Conservation (phyloP, 2,329 filamentous ascomycete genomes). For the Parastagonospora avenae region DNA sequence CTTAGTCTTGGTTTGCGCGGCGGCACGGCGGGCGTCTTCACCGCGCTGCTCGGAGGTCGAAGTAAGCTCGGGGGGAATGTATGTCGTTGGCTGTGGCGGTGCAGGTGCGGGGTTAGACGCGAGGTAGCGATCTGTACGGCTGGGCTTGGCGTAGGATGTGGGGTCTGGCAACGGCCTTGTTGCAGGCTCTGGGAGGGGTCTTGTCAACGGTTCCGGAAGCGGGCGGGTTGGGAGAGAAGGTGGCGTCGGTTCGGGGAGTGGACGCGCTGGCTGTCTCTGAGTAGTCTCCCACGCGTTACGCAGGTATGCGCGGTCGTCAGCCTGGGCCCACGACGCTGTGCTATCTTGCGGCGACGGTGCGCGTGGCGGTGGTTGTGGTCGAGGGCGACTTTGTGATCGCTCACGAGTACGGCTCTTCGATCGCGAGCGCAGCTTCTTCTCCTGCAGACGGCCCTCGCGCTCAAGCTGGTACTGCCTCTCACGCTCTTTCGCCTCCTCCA, state of each 20-base stretch:
- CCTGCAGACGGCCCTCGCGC: slow-evolving; percentile 58
- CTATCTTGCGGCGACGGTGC: slow-evolving; percentile 53
- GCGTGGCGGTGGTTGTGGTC: slow-evolving; percentile 42
- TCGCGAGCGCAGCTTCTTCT: slow-evolving; percentile 44
- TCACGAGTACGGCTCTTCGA: slow-evolving; percentile 44
- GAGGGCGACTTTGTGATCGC: slow-evolving; percentile 41
- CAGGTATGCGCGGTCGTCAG: slow-evolving; percentile 68
- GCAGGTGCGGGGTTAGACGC: slow-evolving; percentile 60
- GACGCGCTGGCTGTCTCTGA: slow-evolving; percentile 41
- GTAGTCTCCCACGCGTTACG: slow-evolving; percentile 60
- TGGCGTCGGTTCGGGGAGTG: slow-evolving; percentile 38
- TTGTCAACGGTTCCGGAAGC: slow-evolving; percentile 48
- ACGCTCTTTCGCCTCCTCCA: slow-evolving; percentile 70
- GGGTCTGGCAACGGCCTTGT: slow-evolving; percentile 40
- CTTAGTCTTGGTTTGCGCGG: slow-evolving; percentile 65
- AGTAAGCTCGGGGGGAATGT: slow-evolving; percentile 58
- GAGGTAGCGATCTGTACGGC: slow-evolving; percentile 64
- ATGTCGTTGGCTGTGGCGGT: slow-evolving; percentile 47
- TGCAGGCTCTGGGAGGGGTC: slow-evolving; percentile 43
- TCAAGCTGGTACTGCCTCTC: slow-evolving; percentile 68
- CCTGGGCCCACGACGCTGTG: slow-evolving; percentile 67
- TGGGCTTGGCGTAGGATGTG: slow-evolving; percentile 35
- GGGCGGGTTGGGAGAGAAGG: slow-evolving; percentile 53
- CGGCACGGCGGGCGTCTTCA: slow-evolving; percentile 65
- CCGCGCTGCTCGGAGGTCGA: slow-evolving; percentile 65